phyloP scores from a whole-genome alignment of 2,329 filamentous ascomycete species.

The Alternaria dauci region DNA sequence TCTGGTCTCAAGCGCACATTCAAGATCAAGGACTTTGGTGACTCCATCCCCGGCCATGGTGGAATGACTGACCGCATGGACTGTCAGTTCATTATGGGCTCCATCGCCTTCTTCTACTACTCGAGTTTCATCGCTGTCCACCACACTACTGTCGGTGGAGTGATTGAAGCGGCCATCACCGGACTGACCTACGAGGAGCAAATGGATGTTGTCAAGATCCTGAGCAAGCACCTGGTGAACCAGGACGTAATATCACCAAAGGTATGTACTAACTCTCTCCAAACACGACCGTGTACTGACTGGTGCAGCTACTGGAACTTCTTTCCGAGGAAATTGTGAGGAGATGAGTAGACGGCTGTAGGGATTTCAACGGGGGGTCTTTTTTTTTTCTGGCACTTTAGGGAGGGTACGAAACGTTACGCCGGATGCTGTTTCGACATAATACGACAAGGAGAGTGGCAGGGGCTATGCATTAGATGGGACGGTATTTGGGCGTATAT shows the following conservation, averaged over 20 bases:
- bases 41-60: slow-evolving; percentile 96
- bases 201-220: slow-evolving; percentile 74
- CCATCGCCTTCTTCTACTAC: slow-evolving; percentile 98
- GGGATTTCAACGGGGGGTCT: background rate
- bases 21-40: slow-evolving; percentile 99
- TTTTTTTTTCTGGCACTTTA: background rate
- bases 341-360: slow-evolving; percentile 21
- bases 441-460: slow-evolving; percentile 4
- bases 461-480: background rate
- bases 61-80: slow-evolving; percentile 99
- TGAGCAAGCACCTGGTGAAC: slow-evolving; percentile 71
- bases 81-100: slow-evolving; percentile 99
- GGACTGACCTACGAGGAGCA: slow-evolving; percentile 90
- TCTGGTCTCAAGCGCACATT: slow-evolving; percentile 98
- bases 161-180: slow-evolving; percentile 91
- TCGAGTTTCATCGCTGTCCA: slow-evolving; percentile 94
- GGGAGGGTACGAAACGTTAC: background rate
- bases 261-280: slow-evolving; percentile 47
- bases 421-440: slow-evolving; percentile 6
- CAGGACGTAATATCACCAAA: slow-evolving; percentile 65
- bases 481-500: slow-evolving; percentile 19
- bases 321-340: slow-evolving; percentile 32
- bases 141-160: slow-evolving; percentile 82
- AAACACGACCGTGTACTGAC: slow-evolving; percentile 4
- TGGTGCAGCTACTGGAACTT: slow-evolving; percentile 35